A percentile compares a stretch with the other conserved stretches of the same genome.
These are phyloP conservation scores for Amanita muscaria DNA, from an alignment of 768 basidiomycete species.

Conservation along the genomic window DNA sequence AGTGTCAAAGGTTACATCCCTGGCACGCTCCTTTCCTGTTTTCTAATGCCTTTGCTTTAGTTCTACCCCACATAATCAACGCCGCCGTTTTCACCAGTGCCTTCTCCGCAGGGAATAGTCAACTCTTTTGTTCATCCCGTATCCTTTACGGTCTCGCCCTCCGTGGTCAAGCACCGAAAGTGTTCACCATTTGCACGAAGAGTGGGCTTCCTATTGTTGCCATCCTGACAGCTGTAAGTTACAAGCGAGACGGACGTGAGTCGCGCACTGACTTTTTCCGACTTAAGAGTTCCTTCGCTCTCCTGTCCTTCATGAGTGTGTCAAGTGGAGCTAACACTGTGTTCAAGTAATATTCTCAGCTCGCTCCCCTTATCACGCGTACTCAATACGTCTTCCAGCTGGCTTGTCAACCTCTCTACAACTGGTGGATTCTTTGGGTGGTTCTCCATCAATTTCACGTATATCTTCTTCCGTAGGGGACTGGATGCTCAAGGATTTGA, in stretches of 20 bases:
- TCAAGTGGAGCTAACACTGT: slow-evolving; percentile 46
- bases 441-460: slow-evolving; percentile 63
- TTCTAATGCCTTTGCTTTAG: slow-evolving; percentile 17
- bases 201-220: slow-evolving; percentile 38
- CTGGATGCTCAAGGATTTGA: slow-evolving; percentile 57
- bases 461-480: slow-evolving; percentile 63
- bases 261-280: too few relatives aligned
- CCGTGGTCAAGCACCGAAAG: slow-evolving; percentile 40
- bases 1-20: slow-evolving; percentile 52
- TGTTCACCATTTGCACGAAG: slow-evolving; percentile 37
- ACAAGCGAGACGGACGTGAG: too few relatives aligned
- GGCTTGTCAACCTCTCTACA: slow-evolving; percentile 63
- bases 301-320: slow-evolving; percentile 60
- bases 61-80: slow-evolving; percentile 63
- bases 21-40: background rate
- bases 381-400: slow-evolving; percentile 26
- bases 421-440: slow-evolving; percentile 64
- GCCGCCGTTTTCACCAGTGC: slow-evolving; percentile 63
- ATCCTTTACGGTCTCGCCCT: slow-evolving; percentile 45
- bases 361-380: background rate
- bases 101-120: slow-evolving; percentile 65
- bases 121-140: slow-evolving; percentile 46
- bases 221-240: slow-evolving; percentile 28
- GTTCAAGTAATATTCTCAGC: slow-evolving; percentile 34
- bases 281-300: slow-evolving; percentile 30